Base-by-base conservation (phyloP, 2,329 filamentous ascomycete genomes). In the Phaeosphaeriaceae sp. region DNA sequence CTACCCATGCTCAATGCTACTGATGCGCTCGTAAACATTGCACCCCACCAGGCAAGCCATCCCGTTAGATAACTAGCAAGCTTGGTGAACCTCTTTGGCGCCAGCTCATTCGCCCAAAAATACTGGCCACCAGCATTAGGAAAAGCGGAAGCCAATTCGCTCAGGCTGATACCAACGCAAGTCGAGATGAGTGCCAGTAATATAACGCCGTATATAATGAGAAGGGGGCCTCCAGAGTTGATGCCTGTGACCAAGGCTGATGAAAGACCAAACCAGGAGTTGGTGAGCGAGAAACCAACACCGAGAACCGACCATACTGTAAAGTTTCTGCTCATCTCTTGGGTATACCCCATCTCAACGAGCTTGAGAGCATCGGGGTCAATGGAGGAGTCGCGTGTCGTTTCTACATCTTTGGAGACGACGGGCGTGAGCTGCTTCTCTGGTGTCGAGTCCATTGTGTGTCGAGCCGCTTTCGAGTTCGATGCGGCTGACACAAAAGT, bases 11-110 rank as follows among this genome's bases (percentile, higher is more conserved):
- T 76, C 38, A 83, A 61, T 3, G 79, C 77, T 15, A 82, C 78
- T 66, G 78, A 80, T 15, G 81, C 80, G 56, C 72, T 78, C 6
- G 80, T 82, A 53, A 83, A 83, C 45, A 83, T 76, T 17, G 76
- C 74, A 13, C 80, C 81, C n/a, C 79, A 77, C 74, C 79, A 83
- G 2, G 79, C 79, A 49, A 82, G 75, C 74, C 77, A 82, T 1
- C 78, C 79, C 1, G 77, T 80, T 40, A 78, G 44, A 46, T 80
- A 81, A 11, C 75, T 77, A 5, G 74, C 71, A 45, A 79, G 72
- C 21, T 76, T 76, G 2, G 76, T 72, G 49, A 73, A 80, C 48
- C 67, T 74, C 54, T 67, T 75, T 2, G 78, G 77, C 2, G 78
- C 77, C 53, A 82, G 60, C 48, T 79, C 74, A 43, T 74, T 77